Evolutionary conservation across 225 moss, liverwort and hornwort genomes (phyloP), one percentile per base, ranked within the genome.

Genomic region (Polytrichum commune): DNA sequence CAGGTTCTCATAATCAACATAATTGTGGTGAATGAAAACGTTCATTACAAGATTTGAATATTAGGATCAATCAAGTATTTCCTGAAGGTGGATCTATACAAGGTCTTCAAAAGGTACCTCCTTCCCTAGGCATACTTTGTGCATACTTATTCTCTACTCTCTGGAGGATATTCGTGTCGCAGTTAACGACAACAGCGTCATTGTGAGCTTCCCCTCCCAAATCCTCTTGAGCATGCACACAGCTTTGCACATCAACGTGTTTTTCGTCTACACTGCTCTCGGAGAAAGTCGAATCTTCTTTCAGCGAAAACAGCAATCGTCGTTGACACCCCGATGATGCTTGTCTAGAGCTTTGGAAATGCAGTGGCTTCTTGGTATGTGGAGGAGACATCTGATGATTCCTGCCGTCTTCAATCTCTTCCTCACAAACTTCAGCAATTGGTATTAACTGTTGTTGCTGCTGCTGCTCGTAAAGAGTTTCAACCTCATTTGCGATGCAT

Each of bases 211-310:
- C 66, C 20, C 56, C 23, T n/a, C 78, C 71, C 69, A 79, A 56
- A n/a, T 69, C 70, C 46, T 72, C 30, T 16, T 71, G 78, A 60
- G 68, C 75, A 29, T 69, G 65, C 66, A 53, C 29, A 19, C 71
- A 8, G 5, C 68, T 78, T 46, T 46, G 13, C 8, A 56, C 71
- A 60, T 83, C 72, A 19, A 83, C 69, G 29, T 74, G 72, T 63
- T 83, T 86, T 56, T 78, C 83, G 10, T 83, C 74, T 63, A 78
- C 76, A 27, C 80, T 46, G 46, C 46, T 83, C 60, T 83, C 83
- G 8, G 83, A 86, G 61, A 53, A 33, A 25, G 58, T 71, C 5
- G 71, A 73, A 35, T 71, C 78, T 69, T 16, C 46, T 13, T 10
- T 83, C 22, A 71, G 80, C 63, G 73, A 78, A 55, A 76, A 78